Base-by-base conservation (phyloP, 352 stramenopile species). In the Thalassiosira mediterranea region DNA sequence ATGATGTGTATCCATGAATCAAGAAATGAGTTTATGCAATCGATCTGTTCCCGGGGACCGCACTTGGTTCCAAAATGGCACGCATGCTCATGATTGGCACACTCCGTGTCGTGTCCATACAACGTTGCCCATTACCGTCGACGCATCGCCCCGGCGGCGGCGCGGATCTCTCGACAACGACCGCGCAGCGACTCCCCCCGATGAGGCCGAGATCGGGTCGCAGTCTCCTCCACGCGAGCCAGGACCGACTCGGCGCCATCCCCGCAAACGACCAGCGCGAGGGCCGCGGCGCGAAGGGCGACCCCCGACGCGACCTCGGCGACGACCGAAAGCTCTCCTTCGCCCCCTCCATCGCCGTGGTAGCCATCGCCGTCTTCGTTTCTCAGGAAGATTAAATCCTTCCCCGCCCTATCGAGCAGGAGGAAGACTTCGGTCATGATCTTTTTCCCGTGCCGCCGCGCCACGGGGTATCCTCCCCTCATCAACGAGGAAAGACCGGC, bases 391-490 rank as follows among this genome's bases (percentile, higher is more conserved):
- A 17, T 47, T 21, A 52, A 23, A 67, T 77, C 65, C 46, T 72
- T 73, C 31, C 72, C 59, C 23, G 38, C 32, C 34, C 63, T 57
- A 48, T 80, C 53, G 0, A 80, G 62, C 37, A 80, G 54, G 48
- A 74, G 53, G 47, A 89, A 66, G 8, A 88, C 26, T 63, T 81
- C 70, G 2, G 40, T 71, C 46, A 89, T 86, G 38, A 91, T 86
- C 46, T 91, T 91, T 0, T 69, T 66, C 7, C 76, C 82, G 60
- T 91, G 85, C 29, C 65, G 56, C 4, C 60, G 52, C 76, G 89
- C 84, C 3, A 89, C 79, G 2, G 79, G 82, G 68, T 86, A 81
- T n/a, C 79, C 73, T 21, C 69, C 79, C 13, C 75, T 47, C 70
- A 91, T 80, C 10, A 91, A 48, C 37, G 79, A 86, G 21, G 80